Conservation (phyloP, 352 stramenopile species). For the Peronospora belbahrii region DNA sequence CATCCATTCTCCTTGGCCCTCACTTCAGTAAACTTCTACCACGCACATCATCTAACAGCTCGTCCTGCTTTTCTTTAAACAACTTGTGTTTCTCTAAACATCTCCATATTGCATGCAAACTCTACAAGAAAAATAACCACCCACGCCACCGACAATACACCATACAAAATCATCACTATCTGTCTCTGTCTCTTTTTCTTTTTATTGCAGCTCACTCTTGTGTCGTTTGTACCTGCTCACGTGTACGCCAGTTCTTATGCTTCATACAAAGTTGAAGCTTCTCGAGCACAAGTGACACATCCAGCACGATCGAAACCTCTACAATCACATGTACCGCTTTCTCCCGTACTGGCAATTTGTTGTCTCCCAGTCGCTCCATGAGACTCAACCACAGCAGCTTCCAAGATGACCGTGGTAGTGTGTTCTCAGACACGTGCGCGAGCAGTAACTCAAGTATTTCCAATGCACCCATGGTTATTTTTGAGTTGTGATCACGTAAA, state of each 20-base stretch:
- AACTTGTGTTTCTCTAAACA: constrained; percentile 47
- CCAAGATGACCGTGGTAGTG: constrained; percentile 43
- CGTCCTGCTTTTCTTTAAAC: constrained; percentile 42
- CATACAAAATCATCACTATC: not conserved
- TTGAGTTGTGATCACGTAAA: constrained; percentile 79
- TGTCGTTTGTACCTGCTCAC: constrained; percentile 50
- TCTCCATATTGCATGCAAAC: constrained; percentile 54
- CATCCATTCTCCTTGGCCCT: not conserved
- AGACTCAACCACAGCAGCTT: constrained; percentile 65
- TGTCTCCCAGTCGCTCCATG: constrained; percentile 70
- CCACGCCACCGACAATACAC: not conserved
- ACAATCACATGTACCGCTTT: constrained; percentile 73
- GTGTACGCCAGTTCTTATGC: constrained; percentile 83
- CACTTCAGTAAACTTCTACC: not conserved
- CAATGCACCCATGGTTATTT: constrained; percentile 58
- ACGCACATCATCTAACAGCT: constrained; percentile 52
- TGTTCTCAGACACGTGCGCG: constrained; percentile 31
- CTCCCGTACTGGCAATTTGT: constrained; percentile 60
- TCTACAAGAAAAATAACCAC: constrained; percentile 22
- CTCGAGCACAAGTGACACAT: constrained; percentile 51
- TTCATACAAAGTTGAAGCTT: constrained; percentile 29
- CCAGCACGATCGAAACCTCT: constrained; percentile 51
- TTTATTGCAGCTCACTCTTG: not conserved
- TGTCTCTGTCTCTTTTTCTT: not conserved
- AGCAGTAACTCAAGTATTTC: constrained; percentile 57